phyloP scores from a whole-genome alignment of 2,329 filamentous ascomycete genomes.

The Alternaria infectoria region DNA sequence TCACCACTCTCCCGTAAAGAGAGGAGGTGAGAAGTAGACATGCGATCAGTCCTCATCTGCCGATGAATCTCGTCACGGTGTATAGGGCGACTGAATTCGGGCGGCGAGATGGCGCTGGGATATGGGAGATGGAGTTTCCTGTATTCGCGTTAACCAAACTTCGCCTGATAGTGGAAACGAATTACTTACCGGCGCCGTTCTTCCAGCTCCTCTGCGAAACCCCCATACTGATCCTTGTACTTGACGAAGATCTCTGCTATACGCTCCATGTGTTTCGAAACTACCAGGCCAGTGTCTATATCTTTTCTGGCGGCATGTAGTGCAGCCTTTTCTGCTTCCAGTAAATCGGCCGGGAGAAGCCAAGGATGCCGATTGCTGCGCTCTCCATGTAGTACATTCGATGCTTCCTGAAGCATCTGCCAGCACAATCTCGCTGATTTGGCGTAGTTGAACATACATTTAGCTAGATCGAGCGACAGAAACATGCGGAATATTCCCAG shows the following conservation, averaged over 20 bases:
- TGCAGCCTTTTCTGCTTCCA: neutral
- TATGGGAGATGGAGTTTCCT: neutral
- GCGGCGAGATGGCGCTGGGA: neutral
- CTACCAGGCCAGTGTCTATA: neutral
- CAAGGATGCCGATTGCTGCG: neutral
- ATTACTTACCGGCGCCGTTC: neutral
- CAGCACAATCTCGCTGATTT: neutral
- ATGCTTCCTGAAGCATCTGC: neutral
- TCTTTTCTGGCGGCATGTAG: neutral
- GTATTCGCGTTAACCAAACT: neutral
- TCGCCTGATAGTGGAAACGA: rapidly evolving
- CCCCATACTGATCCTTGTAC: neutral
- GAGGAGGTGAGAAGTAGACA: neutral
- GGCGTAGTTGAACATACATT: neutral
- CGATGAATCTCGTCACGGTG: neutral
- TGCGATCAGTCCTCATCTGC: neutral
- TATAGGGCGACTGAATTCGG: neutral
- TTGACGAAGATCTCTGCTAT: neutral
- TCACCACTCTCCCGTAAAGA: neutral
- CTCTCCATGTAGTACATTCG: neutral
- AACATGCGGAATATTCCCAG: neutral
- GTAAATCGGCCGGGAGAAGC: neutral
- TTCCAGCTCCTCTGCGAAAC: neutral
- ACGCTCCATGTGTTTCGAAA: neutral
- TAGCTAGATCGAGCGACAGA: neutral